Base-by-base conservation (phyloP, 108 stramenopile genomes). In the Conticribra weissflogii region DNA sequence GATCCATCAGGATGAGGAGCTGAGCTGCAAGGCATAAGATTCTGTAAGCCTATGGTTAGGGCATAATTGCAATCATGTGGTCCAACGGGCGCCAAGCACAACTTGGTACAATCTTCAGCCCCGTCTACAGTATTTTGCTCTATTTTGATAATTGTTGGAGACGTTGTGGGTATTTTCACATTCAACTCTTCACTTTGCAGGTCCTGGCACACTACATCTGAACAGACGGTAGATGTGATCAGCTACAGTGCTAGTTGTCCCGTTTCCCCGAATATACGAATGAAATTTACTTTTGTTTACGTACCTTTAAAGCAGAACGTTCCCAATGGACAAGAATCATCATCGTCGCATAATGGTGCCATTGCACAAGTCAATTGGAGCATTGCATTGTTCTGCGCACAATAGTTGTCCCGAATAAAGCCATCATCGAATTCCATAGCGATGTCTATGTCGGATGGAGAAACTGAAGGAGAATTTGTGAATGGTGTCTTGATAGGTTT, bases 341-440 rank as follows among this genome's bases (percentile, higher is more conserved):
- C 52, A 33, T 72, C 71, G 23, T 63, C 54, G 62, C 71, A 72
- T 3, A 62, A 36, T 28, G 41, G 50, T 54, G 54, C 71, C 4
- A 54, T 72, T 2, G 61, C 46, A 30, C 71, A 72, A 14, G 62
- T 72, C 28, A 52, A 55, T 49, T 63, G 36, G 14, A 72, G 23
- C 52, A 55, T 7, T 3, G 46, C 71, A 34, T 29, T 27, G 45
- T 24, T 72, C 33, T 60, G 36, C 1, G 71, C 61, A 63, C 71
- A 72, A 41, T 56, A 72, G 54, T 59, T 71, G 60, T 72, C 62
- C 46, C 52, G 60, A 63, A 0, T 34, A 32, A 45, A 24, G 17
- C 50, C 21, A 27, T 32, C 24, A 41, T 63, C 33, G 55, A 21
- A 21, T 33, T 32, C 46, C 36, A 50, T 17, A 33, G 52, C 23